Evolutionary conservation across 192 early-diverging fungal species (phyloP), one percentile per base, ranked within the genome.

Genomic region (Physocladia obscura): DNA sequence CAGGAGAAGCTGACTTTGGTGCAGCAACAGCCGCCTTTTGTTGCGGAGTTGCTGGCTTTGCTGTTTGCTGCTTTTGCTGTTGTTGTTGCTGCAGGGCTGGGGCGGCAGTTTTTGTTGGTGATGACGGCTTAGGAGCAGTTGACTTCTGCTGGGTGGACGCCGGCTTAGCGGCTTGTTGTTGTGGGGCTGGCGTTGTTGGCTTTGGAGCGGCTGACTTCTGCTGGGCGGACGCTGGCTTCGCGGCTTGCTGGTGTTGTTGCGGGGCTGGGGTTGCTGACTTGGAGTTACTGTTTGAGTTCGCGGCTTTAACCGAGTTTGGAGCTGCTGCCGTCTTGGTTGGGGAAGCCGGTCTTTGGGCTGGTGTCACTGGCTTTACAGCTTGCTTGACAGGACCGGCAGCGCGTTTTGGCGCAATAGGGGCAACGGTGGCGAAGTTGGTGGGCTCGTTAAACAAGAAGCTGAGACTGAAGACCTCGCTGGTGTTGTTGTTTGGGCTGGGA

Each of bases 381-480:
- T 44, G 40, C 35, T 68, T 68, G 37, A 37, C 37, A 11, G 52
- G 52, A 8, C 40, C 65, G 21, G 63, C 21, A 22, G 37, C 35
- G 54, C n/a, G 49, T 11, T 68, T 54, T 3, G 65, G 65, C 3
- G 65, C 34, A n/a, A 57, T 52, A 44, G 65, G n/a, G 3, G 65
- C 65, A 2, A 26, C 30, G 21, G 65, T 56, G 19, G 65, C 49
- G 29, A 22, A 68, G 17, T 22, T 26, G 32, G 62, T 21, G 1
- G 65, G 54, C 52, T 68, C 65, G 17, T 54, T 34, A 37, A 68
- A 68, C 52, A 68, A 24, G 52, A 49, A 68, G 21, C 8, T 49
- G 6, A 68, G 35, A 26, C 65, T 57, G 65, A 34, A 68, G 24
- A 68, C 65, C 35, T 68, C 65, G 34, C 21, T 31, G 49, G 47